phyloP scores from a whole-genome alignment of 192 early-diverging fungal species.

The Coemansia biformis region DNA sequence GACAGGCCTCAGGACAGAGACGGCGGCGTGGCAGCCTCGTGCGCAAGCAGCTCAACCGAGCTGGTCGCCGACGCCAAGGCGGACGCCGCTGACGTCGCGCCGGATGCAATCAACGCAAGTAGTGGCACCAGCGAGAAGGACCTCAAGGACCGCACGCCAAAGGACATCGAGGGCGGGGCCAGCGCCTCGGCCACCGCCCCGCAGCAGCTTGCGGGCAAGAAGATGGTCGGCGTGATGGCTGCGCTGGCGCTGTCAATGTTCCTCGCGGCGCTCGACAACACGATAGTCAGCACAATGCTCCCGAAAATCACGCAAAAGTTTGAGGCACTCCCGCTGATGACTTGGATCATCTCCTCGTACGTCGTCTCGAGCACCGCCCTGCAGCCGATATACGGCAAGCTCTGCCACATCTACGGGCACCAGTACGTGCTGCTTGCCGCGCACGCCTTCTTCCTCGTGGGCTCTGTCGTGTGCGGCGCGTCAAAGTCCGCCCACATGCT shows the following conservation, averaged over 20 bases:
- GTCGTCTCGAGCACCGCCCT: conserved; percentile 66
- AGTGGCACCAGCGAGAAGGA: no score
- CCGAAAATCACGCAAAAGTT: conserved; percentile 58
- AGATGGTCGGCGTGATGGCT: conserved; percentile 35
- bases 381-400: conserved; percentile 72
- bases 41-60: no score
- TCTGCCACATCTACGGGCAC: conserved; percentile 80
- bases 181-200: not conserved
- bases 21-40: no score
- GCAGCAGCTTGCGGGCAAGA: conserved; percentile 20
- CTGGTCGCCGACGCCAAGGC: no score
- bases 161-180: conserved; percentile 12
- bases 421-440: conserved; percentile 53
- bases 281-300: conserved; percentile 60
- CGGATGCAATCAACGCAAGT: no score
- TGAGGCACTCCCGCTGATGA: conserved; percentile 53
- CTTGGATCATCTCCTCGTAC: conserved; percentile 74
- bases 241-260: conserved; percentile 54
- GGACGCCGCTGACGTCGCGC: no score
- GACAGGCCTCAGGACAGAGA: no score
- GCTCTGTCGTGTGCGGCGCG: conserved; percentile 53
- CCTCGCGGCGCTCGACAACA: conserved; percentile 57
- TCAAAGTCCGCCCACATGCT: conserved; percentile 58
- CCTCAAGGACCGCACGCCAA: no score
- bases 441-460: conserved; percentile 49